Conservation (phyloP, 306 rosid species). For the Quercus parvula region DNA sequence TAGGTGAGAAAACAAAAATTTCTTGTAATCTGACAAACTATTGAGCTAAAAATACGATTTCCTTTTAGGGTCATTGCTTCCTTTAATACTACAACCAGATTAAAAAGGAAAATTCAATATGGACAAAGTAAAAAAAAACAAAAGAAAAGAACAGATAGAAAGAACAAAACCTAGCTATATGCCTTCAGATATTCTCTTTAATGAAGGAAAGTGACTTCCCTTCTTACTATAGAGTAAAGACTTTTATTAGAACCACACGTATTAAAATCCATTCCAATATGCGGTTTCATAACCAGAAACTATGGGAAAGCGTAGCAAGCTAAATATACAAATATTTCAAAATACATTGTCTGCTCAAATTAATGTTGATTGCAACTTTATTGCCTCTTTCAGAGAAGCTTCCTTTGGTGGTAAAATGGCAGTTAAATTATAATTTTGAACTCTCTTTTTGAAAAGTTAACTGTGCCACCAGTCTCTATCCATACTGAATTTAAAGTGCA, state of each 20-base stretch:
- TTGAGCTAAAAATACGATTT: too few species aligned
- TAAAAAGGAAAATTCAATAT: too few species aligned
- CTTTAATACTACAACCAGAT: too few species aligned
- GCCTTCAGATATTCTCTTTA: not conserved
- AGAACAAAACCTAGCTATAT: not conserved
- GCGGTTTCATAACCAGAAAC: not conserved
- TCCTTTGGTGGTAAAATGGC: constrained; percentile 35
- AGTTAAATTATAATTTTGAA: not conserved
- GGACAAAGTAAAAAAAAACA: not conserved
- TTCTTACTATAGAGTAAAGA: too few species aligned
- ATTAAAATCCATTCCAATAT: too few species aligned
- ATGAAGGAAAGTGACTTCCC: not conserved
- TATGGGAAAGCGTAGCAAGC: not conserved
- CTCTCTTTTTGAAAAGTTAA: constrained; percentile 30
- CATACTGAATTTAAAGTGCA: constrained; percentile 25
- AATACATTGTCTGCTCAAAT: not conserved
- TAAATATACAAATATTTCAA: not conserved
- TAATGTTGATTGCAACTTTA: not conserved
- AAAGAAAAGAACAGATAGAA: not conserved
- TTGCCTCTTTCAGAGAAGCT: constrained; percentile 21
- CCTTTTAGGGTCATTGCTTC: too few species aligned
- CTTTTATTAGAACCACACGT: too few species aligned
- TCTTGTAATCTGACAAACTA: too few species aligned
- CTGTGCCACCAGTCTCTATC: constrained; percentile 26
- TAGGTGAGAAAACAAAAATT: too few species aligned